Evolutionary conservation across 345 rosid species (phyloP), one percentile per base, ranked within the genome.

Genomic region (Camelina neglecta): DNA sequence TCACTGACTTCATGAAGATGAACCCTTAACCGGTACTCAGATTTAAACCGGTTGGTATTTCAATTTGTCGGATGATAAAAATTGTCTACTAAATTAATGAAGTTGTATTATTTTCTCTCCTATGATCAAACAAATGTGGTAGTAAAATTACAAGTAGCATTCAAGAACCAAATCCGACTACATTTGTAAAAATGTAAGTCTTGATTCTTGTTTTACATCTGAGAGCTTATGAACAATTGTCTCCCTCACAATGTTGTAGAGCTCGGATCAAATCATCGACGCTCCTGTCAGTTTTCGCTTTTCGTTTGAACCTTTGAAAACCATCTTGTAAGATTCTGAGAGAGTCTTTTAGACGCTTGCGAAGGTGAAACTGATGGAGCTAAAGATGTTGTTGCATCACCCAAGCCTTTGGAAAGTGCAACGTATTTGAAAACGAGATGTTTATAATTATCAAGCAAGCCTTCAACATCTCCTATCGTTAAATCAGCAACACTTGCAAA

Each of bases 381-480:
- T 36, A 67, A 21, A 67, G 71, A 36, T 21, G 60, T 36, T 67
- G 48, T 51, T 67, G 48, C 21, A 51, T 53, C 49, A 67, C 60
- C 49, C 65, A 70, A 70, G 18, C 44, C 65, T 70, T 56, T 56
- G 16, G 74, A 57, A 0, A 70, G 74, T 33, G 18, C 16, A 70
- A 57, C 55, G 29, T 70, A 70, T 59, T 70, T 70, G 6, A 67
- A 39, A 67, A 51, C 71, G 4, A 68, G 79, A 44, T 89, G 84
- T 79, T 85, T 90, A 78, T 94, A 90, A 75, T 80, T 83, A 76
- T 76, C 82, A 36, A 92, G 84, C 77, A 92, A 84, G 75, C 81
- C 88, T 77, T 92, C 97, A n/a, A 89, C 95, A 68, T 90, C 93
- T 31, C 69, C 82, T 39, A 86, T 60, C n/a, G 90, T 89, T 62